Evolutionary conservation across 2,329 filamentous ascomycete species (phyloP), one percentile per base, ranked within the genome.

Genomic region (Alternaria consortialis): DNA sequence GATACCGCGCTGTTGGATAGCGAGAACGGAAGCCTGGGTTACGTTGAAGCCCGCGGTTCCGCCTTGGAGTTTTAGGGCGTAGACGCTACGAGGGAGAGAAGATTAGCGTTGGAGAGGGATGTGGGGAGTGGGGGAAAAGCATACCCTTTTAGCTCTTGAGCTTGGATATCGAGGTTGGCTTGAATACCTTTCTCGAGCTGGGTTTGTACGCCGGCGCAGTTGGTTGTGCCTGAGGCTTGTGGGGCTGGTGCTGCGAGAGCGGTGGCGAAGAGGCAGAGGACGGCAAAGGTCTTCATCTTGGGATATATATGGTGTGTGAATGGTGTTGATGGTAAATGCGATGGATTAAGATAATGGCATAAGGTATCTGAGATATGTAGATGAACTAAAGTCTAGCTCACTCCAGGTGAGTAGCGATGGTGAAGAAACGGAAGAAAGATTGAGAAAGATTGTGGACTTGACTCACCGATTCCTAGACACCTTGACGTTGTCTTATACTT

Each of bases 131-230:
- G 8, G 8, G 5, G 4, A 15, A 5, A 13, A 25, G 40, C 56
- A 12, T 53, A 67, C 70, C 65, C 66, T 50, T 65, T 53, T 4
- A 71, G 53, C 32, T 72, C 70, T 17, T 68, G 62, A 20, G 60
- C 60, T 43, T 72, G 70, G 15, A 72, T 70, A 25, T 64, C 57
- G 25, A 72, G 61, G 36, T 70, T 71, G 9, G 61, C 55, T 27
- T 71, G 58, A 9, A 71, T 72, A 6, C 68, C 68, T 1, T 59
- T 55, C 2, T 57, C 43, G 5, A 72, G 60, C 11, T 69, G 31
- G 8, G 48, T 11, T 6, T 34, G 52, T 5, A 44, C 23, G 7
- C 7, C 31, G 20, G 56, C 17, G 43, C 56, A 59, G 20, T 32
- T 43, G 12, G 32, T 23, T 15, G n/a, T 27, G 17, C 17, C 37